These are phyloP conservation scores for Tieghemiomyces parasiticus DNA, from an alignment of 192 early-diverging fungal species.

Conservation along the genomic window DNA sequence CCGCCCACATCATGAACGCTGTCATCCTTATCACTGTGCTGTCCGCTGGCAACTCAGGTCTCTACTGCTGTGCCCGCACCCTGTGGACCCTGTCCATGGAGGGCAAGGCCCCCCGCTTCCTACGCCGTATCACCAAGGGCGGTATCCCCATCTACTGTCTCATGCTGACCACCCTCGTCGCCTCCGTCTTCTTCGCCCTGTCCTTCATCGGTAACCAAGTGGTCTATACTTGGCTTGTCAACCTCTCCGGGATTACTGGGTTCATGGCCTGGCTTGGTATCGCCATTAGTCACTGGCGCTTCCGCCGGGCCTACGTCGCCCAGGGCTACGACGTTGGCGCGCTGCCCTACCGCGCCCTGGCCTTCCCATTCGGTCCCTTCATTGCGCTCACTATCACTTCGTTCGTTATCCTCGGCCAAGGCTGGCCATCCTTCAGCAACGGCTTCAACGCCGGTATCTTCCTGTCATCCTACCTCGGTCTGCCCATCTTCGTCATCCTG, in stretches of 20 bases:
- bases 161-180: conserved; percentile 42
- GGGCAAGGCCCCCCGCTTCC: conserved; percentile 49
- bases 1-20: conserved; percentile 52
- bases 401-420: conserved; percentile 42
- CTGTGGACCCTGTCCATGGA: conserved; percentile 64
- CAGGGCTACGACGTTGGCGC: conserved; percentile 47
- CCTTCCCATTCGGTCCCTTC: conserved; percentile 59
- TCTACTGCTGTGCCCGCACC: conserved; percentile 71
- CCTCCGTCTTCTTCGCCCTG: conserved; percentile 42
- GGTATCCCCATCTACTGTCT: conserved; percentile 55
- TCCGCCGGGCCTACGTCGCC: conserved; percentile 56
- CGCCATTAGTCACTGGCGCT: conserved; percentile 62
- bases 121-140: conserved; percentile 40
- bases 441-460: conserved; percentile 31
- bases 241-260: conserved; percentile 59
- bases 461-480: conserved; percentile 43
- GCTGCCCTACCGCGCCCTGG: conserved; percentile 59
- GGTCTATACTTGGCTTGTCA: conserved; percentile 56
- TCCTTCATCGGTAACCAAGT: conserved; percentile 47
- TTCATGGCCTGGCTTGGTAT: conserved; percentile 81
- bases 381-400: conserved; percentile 44
- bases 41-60: conserved; percentile 71
- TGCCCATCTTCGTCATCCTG: conserved; percentile 46
- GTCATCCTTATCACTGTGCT: conserved; percentile 49
- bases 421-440: conserved; percentile 35